Percentiles rank a stretch among this genome's conserved stretches.
Evolutionary conservation across 2,329 filamentous ascomycete genomes (phyloP).

Genomic region (Dactylella cylindrospora): DNA sequence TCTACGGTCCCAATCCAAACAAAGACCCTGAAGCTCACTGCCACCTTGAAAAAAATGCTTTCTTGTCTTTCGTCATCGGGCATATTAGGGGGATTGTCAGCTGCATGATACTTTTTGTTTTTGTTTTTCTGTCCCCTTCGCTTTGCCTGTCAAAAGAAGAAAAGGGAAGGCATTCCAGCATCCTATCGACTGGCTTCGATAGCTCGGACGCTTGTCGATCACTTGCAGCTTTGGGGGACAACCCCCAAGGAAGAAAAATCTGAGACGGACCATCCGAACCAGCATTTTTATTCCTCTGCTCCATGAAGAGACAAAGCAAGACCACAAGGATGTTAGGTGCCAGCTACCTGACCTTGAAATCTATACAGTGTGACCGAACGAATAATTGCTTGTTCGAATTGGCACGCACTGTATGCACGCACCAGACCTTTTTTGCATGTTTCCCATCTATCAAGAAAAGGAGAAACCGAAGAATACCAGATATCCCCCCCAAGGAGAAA

Average conservation of each 20-base stretch:
- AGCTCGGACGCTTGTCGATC: constrained; percentile 43
- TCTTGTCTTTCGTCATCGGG: constrained; percentile 43
- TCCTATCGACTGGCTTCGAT: constrained; percentile 30
- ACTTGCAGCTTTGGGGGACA: constrained; percentile 37
- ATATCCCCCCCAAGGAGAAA: constrained; percentile 10
- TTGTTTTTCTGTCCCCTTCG: constrained; percentile 11
- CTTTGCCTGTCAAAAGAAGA: constrained; percentile 13
- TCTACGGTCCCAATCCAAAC: constrained; percentile 42
- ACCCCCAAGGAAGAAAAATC: constrained; percentile 40
- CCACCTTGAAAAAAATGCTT: constrained; percentile 38
- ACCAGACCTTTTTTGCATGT: too few relatives aligned
- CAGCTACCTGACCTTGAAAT: too few relatives aligned
- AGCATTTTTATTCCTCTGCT: too few relatives aligned
- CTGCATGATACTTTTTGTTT: constrained; percentile 26
- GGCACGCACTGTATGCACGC: too few relatives aligned
- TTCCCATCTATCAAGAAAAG: constrained; percentile 40
- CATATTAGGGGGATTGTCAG: constrained; percentile 31
- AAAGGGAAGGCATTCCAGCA: constrained; percentile 35
- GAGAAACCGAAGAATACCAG: constrained; percentile 26
- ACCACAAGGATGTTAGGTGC: too few relatives aligned
- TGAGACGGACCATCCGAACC: constrained; percentile 43
- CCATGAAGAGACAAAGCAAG: too few relatives aligned
- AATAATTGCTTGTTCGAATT: constrained; percentile 34
- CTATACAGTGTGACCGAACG: too few relatives aligned
- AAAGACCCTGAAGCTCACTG: constrained; percentile 44